A percentile compares a stretch with the other conserved stretches of the same genome.
Evolutionary conservation across 2,329 filamentous ascomycete genomes (phyloP).

Genomic region (Nemania sp.): DNA sequence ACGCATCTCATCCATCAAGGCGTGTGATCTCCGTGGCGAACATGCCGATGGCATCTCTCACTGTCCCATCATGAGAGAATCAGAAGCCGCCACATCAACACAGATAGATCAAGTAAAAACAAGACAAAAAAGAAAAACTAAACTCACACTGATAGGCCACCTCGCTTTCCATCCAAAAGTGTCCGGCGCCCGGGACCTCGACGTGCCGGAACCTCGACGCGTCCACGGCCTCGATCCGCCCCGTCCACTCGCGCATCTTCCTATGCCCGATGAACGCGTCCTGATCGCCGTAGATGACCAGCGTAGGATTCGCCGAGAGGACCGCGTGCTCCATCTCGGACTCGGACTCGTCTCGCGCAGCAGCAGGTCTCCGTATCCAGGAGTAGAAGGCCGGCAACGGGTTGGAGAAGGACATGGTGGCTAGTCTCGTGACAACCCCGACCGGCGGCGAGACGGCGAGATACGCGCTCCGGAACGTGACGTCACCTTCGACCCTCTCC

Average conservation of each 20-base stretch:
- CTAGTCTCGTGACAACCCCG: slow-evolving; percentile 62
- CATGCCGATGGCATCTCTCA: slow-evolving; percentile 19
- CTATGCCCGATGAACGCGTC: slow-evolving; percentile 73
- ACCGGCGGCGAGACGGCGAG: slow-evolving; percentile 71
- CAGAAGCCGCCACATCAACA: not conserved
- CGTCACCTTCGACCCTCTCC: slow-evolving; percentile 43
- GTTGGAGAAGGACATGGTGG: slow-evolving; percentile 61
- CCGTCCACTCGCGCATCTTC: slow-evolving; percentile 70
- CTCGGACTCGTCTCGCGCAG: slow-evolving; percentile 16
- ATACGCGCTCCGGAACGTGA: slow-evolving; percentile 53
- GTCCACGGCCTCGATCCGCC: slow-evolving; percentile 50
- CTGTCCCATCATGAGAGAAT: slow-evolving; percentile 7
- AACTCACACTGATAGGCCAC: slow-evolving; percentile 46
- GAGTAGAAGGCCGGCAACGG: slow-evolving; percentile 30
- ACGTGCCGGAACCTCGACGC: slow-evolving; percentile 52
- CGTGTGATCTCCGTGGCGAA: slow-evolving; percentile 18
- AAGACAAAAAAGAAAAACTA: not conserved
- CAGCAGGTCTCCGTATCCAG: slow-evolving; percentile 30
- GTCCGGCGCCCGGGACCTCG: slow-evolving; percentile 59
- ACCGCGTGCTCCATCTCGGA: slow-evolving; percentile 54
- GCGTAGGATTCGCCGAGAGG: slow-evolving; percentile 60
- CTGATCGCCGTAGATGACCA: slow-evolving; percentile 74
- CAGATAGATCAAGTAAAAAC: not conserved
- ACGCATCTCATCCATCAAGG: not conserved
- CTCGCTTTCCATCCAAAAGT: slow-evolving; percentile 66